phyloP scores from a whole-genome alignment of 164 flowering plant species.

The Warburgia ugandensis region DNA sequence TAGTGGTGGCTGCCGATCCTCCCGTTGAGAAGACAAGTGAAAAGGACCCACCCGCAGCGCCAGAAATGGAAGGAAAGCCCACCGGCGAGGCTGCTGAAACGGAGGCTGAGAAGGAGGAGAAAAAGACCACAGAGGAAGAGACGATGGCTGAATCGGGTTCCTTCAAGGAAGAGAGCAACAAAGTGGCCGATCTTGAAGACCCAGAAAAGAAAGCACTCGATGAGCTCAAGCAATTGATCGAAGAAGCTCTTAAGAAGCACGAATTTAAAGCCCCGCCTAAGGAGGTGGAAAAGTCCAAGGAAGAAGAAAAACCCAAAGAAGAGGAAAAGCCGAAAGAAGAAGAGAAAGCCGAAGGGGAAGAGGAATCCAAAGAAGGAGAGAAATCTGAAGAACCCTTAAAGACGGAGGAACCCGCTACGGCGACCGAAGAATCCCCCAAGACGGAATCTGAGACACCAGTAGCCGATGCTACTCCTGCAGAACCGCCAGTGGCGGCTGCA shows the following conservation, averaged over 20 bases:
- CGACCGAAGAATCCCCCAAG: slow-evolving; percentile 13
- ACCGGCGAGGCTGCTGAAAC: too few relatives aligned
- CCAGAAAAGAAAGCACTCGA: slow-evolving; percentile 76
- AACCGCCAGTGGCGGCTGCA: too few relatives aligned
- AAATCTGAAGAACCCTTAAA: not conserved
- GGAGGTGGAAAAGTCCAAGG: slow-evolving; percentile 20
- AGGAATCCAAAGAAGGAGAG: too few relatives aligned
- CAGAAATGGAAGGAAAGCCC: too few relatives aligned
- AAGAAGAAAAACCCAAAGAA: slow-evolving; percentile 15
- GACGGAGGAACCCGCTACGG: slow-evolving; percentile 13
- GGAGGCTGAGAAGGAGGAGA: slow-evolving; percentile 14
- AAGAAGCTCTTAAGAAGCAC: slow-evolving; percentile 59
- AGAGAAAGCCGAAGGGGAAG: too few relatives aligned
- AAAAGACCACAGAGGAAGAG: slow-evolving; percentile 18
- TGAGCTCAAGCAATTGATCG: slow-evolving; percentile 60
- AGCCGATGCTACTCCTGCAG: slow-evolving; percentile 6
- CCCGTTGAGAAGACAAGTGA: too few relatives aligned
- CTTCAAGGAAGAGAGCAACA: slow-evolving; percentile 80
- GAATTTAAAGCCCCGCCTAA: slow-evolving; percentile 57
- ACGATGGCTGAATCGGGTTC: slow-evolving; percentile 49
- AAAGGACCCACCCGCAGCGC: too few relatives aligned
- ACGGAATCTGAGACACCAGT: slow-evolving; percentile 6
- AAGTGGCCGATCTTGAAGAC: slow-evolving; percentile 67
- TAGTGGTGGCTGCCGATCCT: slow-evolving; percentile 18
- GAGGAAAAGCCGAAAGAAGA: not conserved